Base-by-base conservation (phyloP, 2,329 filamentous ascomycete genomes). In the Anthostomella pinea region DNA sequence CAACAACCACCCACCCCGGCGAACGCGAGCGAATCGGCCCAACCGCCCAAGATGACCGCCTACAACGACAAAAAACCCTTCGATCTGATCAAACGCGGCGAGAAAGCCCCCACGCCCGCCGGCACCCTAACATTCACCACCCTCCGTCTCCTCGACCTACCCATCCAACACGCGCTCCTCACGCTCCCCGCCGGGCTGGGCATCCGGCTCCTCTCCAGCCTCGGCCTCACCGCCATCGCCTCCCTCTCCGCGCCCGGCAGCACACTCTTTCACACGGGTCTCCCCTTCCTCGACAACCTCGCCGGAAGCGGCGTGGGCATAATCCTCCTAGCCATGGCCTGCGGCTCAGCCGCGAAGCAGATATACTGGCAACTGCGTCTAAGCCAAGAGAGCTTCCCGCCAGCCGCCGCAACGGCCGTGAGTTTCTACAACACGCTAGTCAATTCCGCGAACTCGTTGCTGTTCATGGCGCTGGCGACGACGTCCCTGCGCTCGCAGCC, bases 371-470 rank as follows among this genome's bases (percentile, higher is more conserved):
- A 72, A 10, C 51, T 64, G 2, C 49, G 47, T 17, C 55, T 77
- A 3, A 69, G 66, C 13, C 59, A 68, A 30, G 75, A 81, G 46
- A 65, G 70, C 9, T 72, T 81, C 58, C 62, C 62, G 1, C 59
- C 68, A 0, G 15, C 29, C 1, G 55, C 59, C 3, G 75, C 75
- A 0, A 26, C 68, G 0, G 39, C 57, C 3, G 65, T 83, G 10
- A 60, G 62, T 10, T 33, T 56, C 2, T 77, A 74, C 64, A 83
- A 83, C 56, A 67, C 68, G 0, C 22, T 73, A 8, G 54, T 71
- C 52, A 82, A 82, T 62, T 65, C 64, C n/a, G 10, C 70, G 19
- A 80, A 75, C 56, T 67, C 69, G 1, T 65, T 83, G 10, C 61
- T 79, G 11, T 73, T 79, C 46, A 58, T 77, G 20, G 66, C 67